A percentile compares a stretch with the other conserved stretches of the same genome.
Conservation (phyloP, 2,329 filamentous ascomycete species). For the Venturia carpophila region DNA sequence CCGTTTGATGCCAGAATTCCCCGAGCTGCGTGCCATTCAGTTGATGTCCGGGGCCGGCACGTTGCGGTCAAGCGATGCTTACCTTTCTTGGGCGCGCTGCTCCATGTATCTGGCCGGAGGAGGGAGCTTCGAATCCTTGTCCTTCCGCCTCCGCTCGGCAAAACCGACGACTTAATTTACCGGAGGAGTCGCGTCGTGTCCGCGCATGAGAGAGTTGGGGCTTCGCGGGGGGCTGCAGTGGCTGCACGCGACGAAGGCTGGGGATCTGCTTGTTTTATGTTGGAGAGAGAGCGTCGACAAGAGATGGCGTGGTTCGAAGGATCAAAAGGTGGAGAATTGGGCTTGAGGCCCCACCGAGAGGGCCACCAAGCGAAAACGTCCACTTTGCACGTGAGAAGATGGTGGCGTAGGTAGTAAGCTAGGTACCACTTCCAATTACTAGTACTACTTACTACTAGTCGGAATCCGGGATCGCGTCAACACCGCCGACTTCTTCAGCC, state of each 20-base stretch:
- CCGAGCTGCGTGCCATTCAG: conserved; percentile 9
- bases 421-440: no score
- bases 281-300: background rate
- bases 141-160: background rate
- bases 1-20: conserved; percentile 17
- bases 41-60: background rate
- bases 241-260: background rate
- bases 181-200: no score
- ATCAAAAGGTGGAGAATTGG: no score
- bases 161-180: background rate
- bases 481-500: no score
- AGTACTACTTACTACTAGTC: background rate
- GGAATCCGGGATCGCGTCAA: no score
- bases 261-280: background rate
- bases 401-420: conserved; percentile 3
- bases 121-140: background rate
- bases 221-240: no score
- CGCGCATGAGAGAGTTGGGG: no score
- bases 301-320: no score
- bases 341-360: no score
- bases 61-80: background rate
- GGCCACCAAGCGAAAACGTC: background rate
- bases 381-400: background rate
- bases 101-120: background rate
- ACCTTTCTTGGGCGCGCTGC: conserved; percentile 2